These are phyloP conservation scores for Fusarium agapanthi DNA, from an alignment of 2,329 filamentous ascomycete genomes.

Conservation along the genomic window DNA sequence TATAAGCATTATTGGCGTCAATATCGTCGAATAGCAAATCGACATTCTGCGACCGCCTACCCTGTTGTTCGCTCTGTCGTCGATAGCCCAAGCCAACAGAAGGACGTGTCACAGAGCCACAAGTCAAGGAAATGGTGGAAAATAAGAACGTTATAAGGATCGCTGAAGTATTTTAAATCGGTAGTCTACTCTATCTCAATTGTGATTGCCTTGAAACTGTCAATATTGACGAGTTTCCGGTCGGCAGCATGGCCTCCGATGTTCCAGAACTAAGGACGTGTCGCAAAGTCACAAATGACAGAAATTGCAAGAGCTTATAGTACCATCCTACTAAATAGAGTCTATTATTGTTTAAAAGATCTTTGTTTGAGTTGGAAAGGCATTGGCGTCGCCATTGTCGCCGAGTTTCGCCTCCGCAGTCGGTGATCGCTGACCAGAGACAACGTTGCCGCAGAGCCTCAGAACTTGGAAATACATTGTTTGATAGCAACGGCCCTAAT, in stretches of 20 bases:
- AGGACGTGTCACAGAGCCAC: neutral
- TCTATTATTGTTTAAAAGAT: rapidly evolving
- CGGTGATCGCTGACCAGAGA: too few relatives aligned
- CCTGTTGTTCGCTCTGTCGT: neutral
- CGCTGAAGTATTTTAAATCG: rapidly evolving
- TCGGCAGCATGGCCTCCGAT: too few relatives aligned
- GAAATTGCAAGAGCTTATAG: neutral
- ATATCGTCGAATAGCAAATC: neutral
- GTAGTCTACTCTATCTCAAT: too few relatives aligned
- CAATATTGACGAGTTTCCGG: neutral
- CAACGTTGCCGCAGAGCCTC: neutral
- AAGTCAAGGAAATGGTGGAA: too few relatives aligned
- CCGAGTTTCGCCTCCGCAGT: neutral
- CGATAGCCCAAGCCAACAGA: neutral
- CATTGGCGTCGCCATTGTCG: neutral
- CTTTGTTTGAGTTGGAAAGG: neutral
- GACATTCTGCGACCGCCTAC: neutral
- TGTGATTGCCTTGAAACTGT: too few relatives aligned
- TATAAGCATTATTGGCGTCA: neutral
- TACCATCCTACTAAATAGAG: rapidly evolving
- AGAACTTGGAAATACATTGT: neutral
- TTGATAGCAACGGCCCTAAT: too few relatives aligned
- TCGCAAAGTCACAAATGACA: neutral
- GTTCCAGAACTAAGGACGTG: neutral
- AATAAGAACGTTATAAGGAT: rapidly evolving